phyloP scores from a whole-genome alignment of 2,329 filamentous ascomycete genomes.

The Verticillium tricorpus region DNA sequence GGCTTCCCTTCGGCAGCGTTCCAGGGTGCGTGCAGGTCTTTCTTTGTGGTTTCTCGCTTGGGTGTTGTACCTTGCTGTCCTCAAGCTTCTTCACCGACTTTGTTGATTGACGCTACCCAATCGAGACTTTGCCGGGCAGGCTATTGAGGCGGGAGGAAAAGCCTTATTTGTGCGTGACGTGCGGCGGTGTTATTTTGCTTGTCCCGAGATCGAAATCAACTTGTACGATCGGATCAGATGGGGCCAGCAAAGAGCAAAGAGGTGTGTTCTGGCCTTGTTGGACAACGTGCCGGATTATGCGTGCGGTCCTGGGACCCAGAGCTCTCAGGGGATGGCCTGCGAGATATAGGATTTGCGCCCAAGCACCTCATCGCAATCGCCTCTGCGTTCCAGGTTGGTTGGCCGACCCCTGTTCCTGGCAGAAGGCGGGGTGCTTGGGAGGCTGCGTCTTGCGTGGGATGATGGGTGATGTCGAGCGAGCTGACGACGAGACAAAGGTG shows the following conservation, averaged over 20 bases:
- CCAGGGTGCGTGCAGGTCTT: neutral
- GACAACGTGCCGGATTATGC: neutral
- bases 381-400: neutral
- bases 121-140: neutral
- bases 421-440: slow-evolving; percentile 4
- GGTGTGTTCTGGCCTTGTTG: neutral
- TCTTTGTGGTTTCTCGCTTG: neutral
- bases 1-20: neutral
- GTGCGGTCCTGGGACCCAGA: neutral
- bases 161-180: neutral
- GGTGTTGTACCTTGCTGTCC: neutral
- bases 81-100: neutral
- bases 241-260: neutral
- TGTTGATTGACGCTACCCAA: neutral
- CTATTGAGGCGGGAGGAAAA: neutral
- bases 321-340: neutral
- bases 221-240: neutral
- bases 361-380: neutral
- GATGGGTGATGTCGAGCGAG: neutral
- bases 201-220: neutral
- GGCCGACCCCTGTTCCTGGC: slow-evolving; percentile 1
- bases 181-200: neutral
- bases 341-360: neutral
- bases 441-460: neutral
- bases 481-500: neutral